Conservation (phyloP, 495 filamentous ascomycete genomes). For the Penicillium antarcticum region DNA sequence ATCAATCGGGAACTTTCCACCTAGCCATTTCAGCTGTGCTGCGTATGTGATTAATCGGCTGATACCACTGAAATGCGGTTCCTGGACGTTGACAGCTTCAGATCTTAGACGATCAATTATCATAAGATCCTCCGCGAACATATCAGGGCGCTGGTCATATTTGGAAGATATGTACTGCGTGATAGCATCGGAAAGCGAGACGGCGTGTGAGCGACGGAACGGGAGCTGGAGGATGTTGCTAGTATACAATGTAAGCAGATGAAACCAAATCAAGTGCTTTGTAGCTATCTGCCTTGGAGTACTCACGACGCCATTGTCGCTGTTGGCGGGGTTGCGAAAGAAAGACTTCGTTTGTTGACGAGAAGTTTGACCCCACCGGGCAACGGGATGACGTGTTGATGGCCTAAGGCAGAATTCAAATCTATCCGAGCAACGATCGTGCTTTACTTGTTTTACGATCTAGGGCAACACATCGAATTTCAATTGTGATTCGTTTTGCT, state of each 20-base stretch:
- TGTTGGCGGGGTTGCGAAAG: conserved; percentile 13
- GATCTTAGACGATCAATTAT: conserved; percentile 77
- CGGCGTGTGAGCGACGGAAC: conserved; percentile 77
- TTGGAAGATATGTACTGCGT: conserved; percentile 96
- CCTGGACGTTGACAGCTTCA: conserved; percentile 81
- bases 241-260: not conserved
- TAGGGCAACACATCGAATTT: no score
- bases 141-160: conserved; percentile 98
- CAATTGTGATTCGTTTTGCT: conserved; percentile 3
- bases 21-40: conserved; percentile 89
- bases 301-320: conserved; percentile 46
- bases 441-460: no score
- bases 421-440: no score
- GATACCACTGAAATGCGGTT: conserved; percentile 87
- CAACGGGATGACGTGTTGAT: conserved; percentile 38
- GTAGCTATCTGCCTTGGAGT: not conserved
- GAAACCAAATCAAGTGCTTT: not conserved
- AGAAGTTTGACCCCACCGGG: conserved; percentile 30
- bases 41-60: conserved; percentile 84
- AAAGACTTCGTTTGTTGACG: conserved; percentile 29
- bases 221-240: conserved; percentile 65
- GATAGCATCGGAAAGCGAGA: conserved; percentile 76
- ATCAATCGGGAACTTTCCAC: conserved; percentile 95
- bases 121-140: conserved; percentile 89
- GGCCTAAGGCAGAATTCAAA: conserved; percentile 20